phyloP scores from a whole-genome alignment of 306 rosid species.

The Citrullus mucosospermus region DNA sequence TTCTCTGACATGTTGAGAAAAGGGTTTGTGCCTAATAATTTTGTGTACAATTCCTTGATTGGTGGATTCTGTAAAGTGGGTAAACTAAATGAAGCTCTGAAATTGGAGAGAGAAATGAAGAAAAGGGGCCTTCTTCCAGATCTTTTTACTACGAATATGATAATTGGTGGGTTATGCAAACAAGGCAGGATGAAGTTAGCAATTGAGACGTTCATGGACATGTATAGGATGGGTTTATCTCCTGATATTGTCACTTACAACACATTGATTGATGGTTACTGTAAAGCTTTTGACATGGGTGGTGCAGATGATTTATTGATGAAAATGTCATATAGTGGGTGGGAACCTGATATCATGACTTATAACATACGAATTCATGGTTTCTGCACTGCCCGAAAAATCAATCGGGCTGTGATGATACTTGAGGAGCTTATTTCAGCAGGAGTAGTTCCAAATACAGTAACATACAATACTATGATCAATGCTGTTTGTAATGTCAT shows the following conservation, averaged over 20 bases:
- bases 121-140: conserved; percentile 55
- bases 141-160: conserved; percentile 49
- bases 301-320: conserved; percentile 37
- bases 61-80: conserved; percentile 41
- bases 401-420: conserved; percentile 38
- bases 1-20: conserved; percentile 39
- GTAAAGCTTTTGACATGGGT: conserved; percentile 53
- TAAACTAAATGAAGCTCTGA: conserved; percentile 39
- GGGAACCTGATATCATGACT: conserved; percentile 59
- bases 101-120: conserved; percentile 54
- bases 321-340: conserved; percentile 40
- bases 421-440: conserved; percentile 50
- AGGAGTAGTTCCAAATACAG: conserved; percentile 47
- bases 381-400: conserved; percentile 36
- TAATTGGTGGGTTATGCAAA: conserved; percentile 55
- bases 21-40: conserved; percentile 64
- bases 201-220: conserved; percentile 32
- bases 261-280: conserved; percentile 58
- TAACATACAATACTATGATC: conserved; percentile 57
- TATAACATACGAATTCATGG: conserved; percentile 51
- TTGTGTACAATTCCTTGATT: conserved; percentile 66
- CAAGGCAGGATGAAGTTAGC: conserved; percentile 61
- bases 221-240: conserved; percentile 37
- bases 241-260: conserved; percentile 60
- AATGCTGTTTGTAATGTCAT: conserved; percentile 48